Conservation (phyloP, 1,284 basidiomycete genomes). For the Rhodotorula sp. region DNA sequence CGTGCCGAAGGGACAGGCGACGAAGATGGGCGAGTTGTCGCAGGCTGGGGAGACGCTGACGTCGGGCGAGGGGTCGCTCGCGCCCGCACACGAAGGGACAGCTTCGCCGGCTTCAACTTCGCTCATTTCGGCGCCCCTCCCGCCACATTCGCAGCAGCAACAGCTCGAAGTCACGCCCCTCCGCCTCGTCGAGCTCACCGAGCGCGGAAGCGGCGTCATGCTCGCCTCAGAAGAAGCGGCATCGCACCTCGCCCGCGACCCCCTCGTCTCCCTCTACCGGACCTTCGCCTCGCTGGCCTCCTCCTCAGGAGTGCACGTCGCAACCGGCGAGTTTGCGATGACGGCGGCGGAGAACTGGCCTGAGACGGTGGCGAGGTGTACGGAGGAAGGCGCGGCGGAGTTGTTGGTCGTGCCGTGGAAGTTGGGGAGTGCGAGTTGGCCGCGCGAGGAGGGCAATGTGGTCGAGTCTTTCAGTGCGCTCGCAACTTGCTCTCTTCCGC, state of each 20-base stretch:
- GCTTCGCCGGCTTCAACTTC: not conserved
- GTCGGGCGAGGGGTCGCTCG: no score
- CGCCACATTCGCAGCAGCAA: not conserved
- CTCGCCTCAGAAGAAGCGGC: constrained; percentile 69
- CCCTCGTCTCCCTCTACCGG: constrained; percentile 73
- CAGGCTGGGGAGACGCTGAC: no score
- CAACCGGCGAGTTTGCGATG: constrained; percentile 50
- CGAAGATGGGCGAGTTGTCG: no score
- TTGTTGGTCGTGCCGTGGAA: constrained; percentile 14
- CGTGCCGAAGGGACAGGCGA: not conserved
- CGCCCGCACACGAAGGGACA: no score
- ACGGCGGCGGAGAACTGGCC: constrained; percentile 63
- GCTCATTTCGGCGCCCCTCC: not conserved
- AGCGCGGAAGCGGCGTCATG: constrained; percentile 79
- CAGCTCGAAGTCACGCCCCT: constrained; percentile 51
- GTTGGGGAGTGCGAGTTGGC: constrained; percentile 48
- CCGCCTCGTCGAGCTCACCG: constrained; percentile 80
- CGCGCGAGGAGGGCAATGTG: constrained; percentile 48
- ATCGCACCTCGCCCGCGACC: constrained; percentile 67
- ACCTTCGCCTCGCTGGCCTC: constrained; percentile 75
- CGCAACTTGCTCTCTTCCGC: no score
- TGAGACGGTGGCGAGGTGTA: constrained; percentile 54
- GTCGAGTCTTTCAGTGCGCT: constrained; percentile 18
- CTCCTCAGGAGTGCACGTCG: constrained; percentile 55
- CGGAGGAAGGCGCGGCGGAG: constrained; percentile 1